A percentile compares a stretch with the other conserved stretches of the same genome.
phyloP scores from a whole-genome alignment of 1,284 basidiomycete genomes.

The Ceratobasidium sp. region DNA sequence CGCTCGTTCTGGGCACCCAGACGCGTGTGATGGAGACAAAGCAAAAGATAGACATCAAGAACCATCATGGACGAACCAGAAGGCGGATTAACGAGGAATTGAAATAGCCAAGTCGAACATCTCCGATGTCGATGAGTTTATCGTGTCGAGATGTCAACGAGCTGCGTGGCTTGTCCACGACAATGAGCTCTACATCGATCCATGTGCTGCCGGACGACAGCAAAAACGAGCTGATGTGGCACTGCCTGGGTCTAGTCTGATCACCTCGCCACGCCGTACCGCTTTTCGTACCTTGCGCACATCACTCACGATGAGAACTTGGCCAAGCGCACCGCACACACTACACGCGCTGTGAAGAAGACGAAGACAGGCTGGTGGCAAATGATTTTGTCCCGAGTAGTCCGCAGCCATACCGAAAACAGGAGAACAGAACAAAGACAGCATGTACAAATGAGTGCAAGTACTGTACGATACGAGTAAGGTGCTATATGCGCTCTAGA shows the following conservation, averaged over 20 bases:
- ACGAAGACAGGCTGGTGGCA: slow-evolving; percentile 7
- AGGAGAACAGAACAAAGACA: neutral
- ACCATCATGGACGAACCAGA: neutral
- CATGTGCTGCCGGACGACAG: neutral
- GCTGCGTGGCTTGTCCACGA: neutral
- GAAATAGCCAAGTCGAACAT: neutral
- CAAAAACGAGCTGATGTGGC: slow-evolving; percentile 5
- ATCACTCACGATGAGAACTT: slow-evolving; percentile 21
- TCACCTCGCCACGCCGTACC: neutral
- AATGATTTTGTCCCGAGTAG: slow-evolving; percentile 29
- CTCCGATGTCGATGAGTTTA: slow-evolving; percentile 14
- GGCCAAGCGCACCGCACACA: slow-evolving; percentile 6
- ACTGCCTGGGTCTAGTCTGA: slow-evolving; percentile 2
- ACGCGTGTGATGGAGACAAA: neutral
- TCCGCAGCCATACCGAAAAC: neutral
- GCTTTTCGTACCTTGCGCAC: neutral
- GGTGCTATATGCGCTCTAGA: slow-evolving; percentile 10
- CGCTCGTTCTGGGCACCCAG: too few relatives aligned
- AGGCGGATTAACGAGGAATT: neutral
- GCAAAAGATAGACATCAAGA: slow-evolving; percentile 9
- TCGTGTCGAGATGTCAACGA: too few relatives aligned
- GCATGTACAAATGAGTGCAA: slow-evolving; percentile 10
- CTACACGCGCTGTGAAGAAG: neutral
- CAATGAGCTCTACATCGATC: neutral
- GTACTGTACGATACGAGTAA: slow-evolving; percentile 1